Conservation (phyloP, 495 filamentous ascomycete species). For the Niebla homalea region DNA sequence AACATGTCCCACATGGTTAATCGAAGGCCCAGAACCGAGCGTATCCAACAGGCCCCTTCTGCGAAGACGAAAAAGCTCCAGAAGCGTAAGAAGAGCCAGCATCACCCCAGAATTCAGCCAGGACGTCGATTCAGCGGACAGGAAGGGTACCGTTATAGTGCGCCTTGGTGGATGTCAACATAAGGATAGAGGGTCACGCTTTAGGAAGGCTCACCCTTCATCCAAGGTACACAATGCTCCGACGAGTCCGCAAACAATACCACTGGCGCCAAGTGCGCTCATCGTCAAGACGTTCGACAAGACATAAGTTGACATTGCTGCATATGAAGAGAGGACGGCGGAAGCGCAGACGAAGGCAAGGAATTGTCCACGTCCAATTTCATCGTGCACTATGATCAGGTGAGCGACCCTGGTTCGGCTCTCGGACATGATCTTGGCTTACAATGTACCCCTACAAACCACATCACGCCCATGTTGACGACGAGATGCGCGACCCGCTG, state of each 20-base stretch:
- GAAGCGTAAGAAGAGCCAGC: background rate
- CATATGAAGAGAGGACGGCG: constrained; percentile 53
- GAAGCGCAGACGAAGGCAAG: constrained; percentile 60
- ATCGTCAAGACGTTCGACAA: constrained; percentile 34
- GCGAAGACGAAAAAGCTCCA: constrained; percentile 2
- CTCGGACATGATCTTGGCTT: constrained; percentile 16
- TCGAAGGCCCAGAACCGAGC: constrained; percentile 1
- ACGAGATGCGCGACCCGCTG: constrained; percentile 50
- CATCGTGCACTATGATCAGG: constrained; percentile 52
- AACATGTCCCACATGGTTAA: constrained; percentile 65
- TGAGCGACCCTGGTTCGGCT: background rate
- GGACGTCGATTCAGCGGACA: constrained; percentile 1
- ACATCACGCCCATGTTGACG: constrained; percentile 56
- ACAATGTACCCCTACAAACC: constrained; percentile 44
- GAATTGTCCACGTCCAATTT: constrained; percentile 76
- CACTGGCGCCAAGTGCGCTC: constrained; percentile 59
- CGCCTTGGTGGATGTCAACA: background rate
- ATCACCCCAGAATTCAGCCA: constrained; percentile 8
- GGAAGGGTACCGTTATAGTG: constrained; percentile 1
- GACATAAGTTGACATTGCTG: constrained; percentile 46
- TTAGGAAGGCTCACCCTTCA: constrained; percentile 24
- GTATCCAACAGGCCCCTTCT: background rate
- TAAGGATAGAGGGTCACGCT: too few relatives aligned
- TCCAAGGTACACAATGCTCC: constrained; percentile 59
- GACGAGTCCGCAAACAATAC: constrained; percentile 53